These are phyloP conservation scores for Apium graveolens DNA, from an alignment of 129 eudicot genomes.

Conservation along the genomic window DNA sequence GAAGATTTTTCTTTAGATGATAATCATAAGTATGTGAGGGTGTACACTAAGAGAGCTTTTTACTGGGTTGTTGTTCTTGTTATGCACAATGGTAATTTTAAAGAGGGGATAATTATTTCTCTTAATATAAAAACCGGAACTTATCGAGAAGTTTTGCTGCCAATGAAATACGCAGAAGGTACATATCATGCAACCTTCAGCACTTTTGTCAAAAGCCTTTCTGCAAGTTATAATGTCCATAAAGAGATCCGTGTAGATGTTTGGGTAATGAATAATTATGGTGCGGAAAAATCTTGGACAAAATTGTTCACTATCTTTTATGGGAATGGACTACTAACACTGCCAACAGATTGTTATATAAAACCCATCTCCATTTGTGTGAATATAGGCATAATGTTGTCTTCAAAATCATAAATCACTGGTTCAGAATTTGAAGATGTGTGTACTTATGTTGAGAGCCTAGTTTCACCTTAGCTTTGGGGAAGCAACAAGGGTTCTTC, in stretches of 20 bases:
- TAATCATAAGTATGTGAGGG: background rate
- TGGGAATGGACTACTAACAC: slow-evolving; percentile 18
- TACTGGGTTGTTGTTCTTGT: background rate
- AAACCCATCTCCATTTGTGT: slow-evolving; percentile 17
- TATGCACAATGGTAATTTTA: background rate
- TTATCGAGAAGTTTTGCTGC: background rate
- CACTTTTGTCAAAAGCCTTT: too few species aligned
- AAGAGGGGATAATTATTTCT: too few species aligned
- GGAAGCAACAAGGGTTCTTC: too few species aligned
- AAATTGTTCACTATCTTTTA: slow-evolving; percentile 40
- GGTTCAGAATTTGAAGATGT: too few species aligned
- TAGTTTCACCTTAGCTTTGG: too few species aligned
- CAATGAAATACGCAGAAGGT: background rate
- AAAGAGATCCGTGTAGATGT: slow-evolving; percentile 23
- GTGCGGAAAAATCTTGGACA: slow-evolving; percentile 57
- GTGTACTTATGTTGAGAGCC: too few species aligned
- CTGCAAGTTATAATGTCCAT: too few species aligned
- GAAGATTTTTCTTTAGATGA: too few species aligned
- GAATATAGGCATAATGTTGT: slow-evolving; percentile 33
- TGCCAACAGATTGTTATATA: slow-evolving; percentile 12
- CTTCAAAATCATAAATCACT: background rate
- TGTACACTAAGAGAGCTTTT: background rate
- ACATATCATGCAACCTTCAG: too few species aligned
- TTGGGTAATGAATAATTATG: slow-evolving; percentile 61
- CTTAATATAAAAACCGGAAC: background rate